phyloP scores from a whole-genome alignment of 208 protist species.

The Acanthamoeba triangularis region DNA sequence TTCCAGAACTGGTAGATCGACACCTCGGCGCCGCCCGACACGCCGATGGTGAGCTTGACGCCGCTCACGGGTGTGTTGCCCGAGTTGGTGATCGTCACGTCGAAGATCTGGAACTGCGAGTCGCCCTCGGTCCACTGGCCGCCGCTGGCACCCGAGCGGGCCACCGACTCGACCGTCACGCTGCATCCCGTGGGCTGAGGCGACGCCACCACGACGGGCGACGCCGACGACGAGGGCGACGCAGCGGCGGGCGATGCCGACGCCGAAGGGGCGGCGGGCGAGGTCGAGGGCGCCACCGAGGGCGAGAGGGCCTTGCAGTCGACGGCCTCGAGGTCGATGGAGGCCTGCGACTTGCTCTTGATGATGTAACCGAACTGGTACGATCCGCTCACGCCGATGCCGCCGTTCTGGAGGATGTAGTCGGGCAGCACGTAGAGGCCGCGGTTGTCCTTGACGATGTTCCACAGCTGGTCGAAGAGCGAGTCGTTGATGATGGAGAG shows the following conservation, averaged over 20 bases:
- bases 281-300: not conserved
- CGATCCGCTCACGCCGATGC: not conserved
- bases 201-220: not conserved
- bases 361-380: not conserved
- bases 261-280: not conserved
- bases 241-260: not conserved
- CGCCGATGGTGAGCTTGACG: not conserved
- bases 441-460: not conserved
- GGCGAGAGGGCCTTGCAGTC: not conserved
- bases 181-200: not conserved
- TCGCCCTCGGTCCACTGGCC: no score
- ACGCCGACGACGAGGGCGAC: not conserved
- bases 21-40: not conserved
- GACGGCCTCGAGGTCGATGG: not conserved
- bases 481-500: not conserved
- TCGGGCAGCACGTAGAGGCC: conserved; percentile 34
- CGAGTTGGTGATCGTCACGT: conserved; percentile 21
- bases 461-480: conserved; percentile 7
- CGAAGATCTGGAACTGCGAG: not conserved
- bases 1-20: not conserved
- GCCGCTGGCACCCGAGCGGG: conserved; percentile 20
- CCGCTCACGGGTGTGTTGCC: not conserved
- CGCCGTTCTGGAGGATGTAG: not conserved
- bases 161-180: not conserved
- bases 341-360: not conserved